Base-by-base conservation (phyloP, 202 grass and related monocot species). In the Dendrocalamus latiflorus region DNA sequence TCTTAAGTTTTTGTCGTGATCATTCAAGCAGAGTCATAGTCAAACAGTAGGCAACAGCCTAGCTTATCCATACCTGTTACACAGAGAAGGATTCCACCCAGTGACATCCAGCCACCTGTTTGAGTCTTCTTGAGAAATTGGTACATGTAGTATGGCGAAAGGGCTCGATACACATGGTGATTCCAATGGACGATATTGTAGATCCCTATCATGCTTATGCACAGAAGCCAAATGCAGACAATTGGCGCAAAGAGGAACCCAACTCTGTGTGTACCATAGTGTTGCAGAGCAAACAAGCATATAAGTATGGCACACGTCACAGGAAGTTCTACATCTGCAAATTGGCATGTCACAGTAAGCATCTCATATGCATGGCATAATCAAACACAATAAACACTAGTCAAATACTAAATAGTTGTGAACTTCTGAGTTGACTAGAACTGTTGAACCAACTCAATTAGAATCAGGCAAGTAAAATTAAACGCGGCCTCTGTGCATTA, bases 141-240 rank as follows among this genome's bases (percentile, higher is more conserved):
- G 62, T 95, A 95, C 91, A 98, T 95, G 89, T 98, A 95, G 59
- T 86, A 95, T 1, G 95, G 95, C 9, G 95, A 98, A 38, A 98
- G 85, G 51, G 95, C 95, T 85, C 54, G 91, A 75, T 93, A 94
- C 28, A 98, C 91, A 76, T 90, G 93, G 45, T 65, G 87, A 69
- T 98, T 88, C 95, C 95, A 98, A 15, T 62, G 70, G 60, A 88
- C 42, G 44, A 98, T 98, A 21, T 98, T 98, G 74, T 98, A 98
- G 78, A 91, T 42, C 36, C 95, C 95, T 43, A 98, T 98, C 18
- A n/a, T 22, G 67, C 95, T 98, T 81, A 98, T 95, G 82, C 93
- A 98, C 53, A 98, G 33, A 87, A 98, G 92, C 95, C 95, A 98
- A 42, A 77, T 81, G 53, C 81, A 83, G 12, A 98, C 42, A 20